phyloP scores from a whole-genome alignment of 306 rosid species.

The Elaeagnus macrophylla region DNA sequence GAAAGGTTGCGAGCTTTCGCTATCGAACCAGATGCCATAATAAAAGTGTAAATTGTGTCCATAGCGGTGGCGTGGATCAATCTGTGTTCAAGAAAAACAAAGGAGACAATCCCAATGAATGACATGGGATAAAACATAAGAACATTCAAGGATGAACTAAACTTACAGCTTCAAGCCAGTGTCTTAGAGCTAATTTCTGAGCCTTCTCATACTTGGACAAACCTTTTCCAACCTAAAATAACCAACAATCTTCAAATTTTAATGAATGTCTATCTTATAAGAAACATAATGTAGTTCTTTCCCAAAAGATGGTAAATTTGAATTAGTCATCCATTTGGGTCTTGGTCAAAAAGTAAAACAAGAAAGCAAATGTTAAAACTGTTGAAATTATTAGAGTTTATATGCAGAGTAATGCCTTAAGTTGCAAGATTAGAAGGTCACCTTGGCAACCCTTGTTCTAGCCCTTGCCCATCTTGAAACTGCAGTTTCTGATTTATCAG shows the following conservation, averaged over 20 bases:
- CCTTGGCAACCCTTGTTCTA: slow-evolving; percentile 81
- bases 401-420: neutral
- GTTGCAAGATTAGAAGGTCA: slow-evolving; percentile 8
- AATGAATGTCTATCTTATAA: neutral
- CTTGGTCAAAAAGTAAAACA: slow-evolving; percentile 26
- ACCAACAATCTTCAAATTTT: neutral
- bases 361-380: slow-evolving; percentile 8
- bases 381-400: neutral
- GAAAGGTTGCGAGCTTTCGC: slow-evolving; percentile 67
- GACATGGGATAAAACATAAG: slow-evolving; percentile 4
- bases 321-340: slow-evolving; percentile 17
- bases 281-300: slow-evolving; percentile 1
- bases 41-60: slow-evolving; percentile 76
- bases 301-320: slow-evolving; percentile 22
- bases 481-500: slow-evolving; percentile 57
- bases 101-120: neutral
- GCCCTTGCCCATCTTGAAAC: slow-evolving; percentile 75
- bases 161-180: slow-evolving; percentile 97
- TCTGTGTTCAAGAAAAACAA: slow-evolving; percentile 30
- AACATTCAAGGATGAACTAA: slow-evolving; percentile 1
- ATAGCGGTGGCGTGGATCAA: slow-evolving; percentile 86
- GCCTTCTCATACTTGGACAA: slow-evolving; percentile 74
- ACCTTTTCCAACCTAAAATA: slow-evolving; percentile 82
- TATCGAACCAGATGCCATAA: slow-evolving; percentile 55
- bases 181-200: slow-evolving; percentile 60